phyloP scores from a whole-genome alignment of 164 flowering plant genomes.

The Vitis vinifera region DNA sequence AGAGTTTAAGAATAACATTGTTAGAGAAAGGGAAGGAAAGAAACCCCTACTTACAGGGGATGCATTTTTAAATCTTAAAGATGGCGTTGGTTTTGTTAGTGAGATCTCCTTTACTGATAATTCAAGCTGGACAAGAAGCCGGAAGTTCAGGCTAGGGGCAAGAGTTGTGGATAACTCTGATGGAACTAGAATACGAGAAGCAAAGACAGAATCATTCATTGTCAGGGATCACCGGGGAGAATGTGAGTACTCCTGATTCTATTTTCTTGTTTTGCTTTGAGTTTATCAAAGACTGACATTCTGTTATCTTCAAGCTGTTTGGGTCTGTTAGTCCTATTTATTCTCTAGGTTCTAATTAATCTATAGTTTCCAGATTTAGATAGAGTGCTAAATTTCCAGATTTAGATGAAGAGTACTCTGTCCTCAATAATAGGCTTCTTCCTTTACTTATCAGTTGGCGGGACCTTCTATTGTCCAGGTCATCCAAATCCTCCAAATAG shows the following conservation, averaged over 20 bases:
- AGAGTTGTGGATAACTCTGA: slow-evolving; percentile 43
- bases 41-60: slow-evolving; percentile 65
- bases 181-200: slow-evolving; percentile 49
- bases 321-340: too few species aligned
- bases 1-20: slow-evolving; percentile 57
- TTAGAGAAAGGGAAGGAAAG: slow-evolving; percentile 60
- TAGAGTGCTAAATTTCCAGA: too few species aligned
- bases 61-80: slow-evolving; percentile 44
- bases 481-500: too few species aligned
- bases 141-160: slow-evolving; percentile 62
- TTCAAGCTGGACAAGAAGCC: slow-evolving; percentile 68
- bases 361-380: too few species aligned
- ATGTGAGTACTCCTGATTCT: slow-evolving; percentile 41
- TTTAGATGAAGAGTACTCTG: too few species aligned
- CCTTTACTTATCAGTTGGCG: too few species aligned
- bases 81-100: slow-evolving; percentile 62
- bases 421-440: too few species aligned
- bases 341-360: too few species aligned
- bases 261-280: neutral
- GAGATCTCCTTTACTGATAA: slow-evolving; percentile 61
- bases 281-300: neutral
- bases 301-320: too few species aligned
- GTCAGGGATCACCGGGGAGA: slow-evolving; percentile 73
- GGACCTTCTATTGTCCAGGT: too few species aligned
- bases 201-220: slow-evolving; percentile 62